Conservation (phyloP, 805 yeast genomes). For the Saturnispora kantuleensis region DNA sequence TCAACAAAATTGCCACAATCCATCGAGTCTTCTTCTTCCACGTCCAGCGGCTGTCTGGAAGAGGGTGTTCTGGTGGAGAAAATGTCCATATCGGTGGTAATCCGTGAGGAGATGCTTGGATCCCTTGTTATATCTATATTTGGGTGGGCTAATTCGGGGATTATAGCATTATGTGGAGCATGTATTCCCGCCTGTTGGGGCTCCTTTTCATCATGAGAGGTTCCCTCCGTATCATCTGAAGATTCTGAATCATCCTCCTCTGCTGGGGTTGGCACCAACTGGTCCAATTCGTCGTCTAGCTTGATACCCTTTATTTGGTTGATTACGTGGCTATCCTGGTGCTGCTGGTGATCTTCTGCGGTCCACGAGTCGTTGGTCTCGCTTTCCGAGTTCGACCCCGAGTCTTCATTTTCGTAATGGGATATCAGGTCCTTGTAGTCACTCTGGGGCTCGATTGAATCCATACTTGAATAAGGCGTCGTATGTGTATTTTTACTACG, state of each 20-base stretch:
- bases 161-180: neutral
- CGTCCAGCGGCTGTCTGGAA: neutral
- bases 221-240: constrained; percentile 4
- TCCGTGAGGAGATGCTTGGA: constrained; percentile 12
- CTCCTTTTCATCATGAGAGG: neutral
- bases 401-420: too few species aligned
- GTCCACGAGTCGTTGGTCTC: too few species aligned
- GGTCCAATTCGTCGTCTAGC: neutral
- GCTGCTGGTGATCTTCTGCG: too few species aligned
- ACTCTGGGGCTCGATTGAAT: too few species aligned
- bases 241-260: constrained; percentile 2
- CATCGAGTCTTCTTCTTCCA: neutral
- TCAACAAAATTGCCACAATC: too few species aligned
- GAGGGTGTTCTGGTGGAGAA: constrained; percentile 8
- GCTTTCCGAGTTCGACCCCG: too few species aligned
- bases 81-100: constrained; percentile 11
- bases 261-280: neutral
- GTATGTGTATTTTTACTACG: too few species aligned
- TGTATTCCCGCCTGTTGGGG: constrained; percentile 1
- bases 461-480: too few species aligned
- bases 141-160: constrained; percentile 9
- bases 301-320: too few species aligned
- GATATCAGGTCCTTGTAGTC: too few species aligned
- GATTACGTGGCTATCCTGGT: too few species aligned
- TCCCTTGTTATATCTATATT: constrained; percentile 10